A percentile compares a stretch with the other conserved stretches of the same genome.
phyloP scores from a whole-genome alignment of 257 asterid genomes.

The Anisodus acutangulus region DNA sequence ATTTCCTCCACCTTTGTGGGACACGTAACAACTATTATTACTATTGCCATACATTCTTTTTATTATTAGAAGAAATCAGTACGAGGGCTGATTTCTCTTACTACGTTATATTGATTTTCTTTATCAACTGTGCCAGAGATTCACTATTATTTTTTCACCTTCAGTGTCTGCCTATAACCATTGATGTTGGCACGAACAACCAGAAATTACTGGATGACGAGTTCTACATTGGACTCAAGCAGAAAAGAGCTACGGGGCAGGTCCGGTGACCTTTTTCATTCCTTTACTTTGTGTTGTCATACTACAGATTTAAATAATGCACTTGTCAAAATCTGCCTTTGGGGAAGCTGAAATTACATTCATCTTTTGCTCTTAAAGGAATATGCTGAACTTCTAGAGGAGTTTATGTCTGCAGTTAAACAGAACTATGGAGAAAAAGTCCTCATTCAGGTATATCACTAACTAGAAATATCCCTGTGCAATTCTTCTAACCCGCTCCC shows the following conservation, averaged over 20 bases:
- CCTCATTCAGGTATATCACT: conserved; percentile 65
- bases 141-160: conserved; percentile 27
- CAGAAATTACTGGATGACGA: conserved; percentile 76
- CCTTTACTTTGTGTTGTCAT: conserved; percentile 19
- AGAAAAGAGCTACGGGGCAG: conserved; percentile 81
- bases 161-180: conserved; percentile 89
- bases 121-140: neutral
- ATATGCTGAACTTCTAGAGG: conserved; percentile 80
- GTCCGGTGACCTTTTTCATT: conserved; percentile 41
- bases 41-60: neutral
- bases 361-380: conserved; percentile 51
- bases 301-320: conserved; percentile 15
- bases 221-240: conserved; percentile 84
- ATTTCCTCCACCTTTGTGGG: neutral
- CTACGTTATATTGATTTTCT: neutral
- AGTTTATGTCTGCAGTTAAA: conserved; percentile 86
- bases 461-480: neutral
- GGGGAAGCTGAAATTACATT: conserved; percentile 30
- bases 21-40: neutral
- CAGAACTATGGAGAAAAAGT: conserved; percentile 88
- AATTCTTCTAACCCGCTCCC: neutral
- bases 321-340: conserved; percentile 24
- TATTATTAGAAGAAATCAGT: neutral
- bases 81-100: neutral
- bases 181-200: conserved; percentile 93